phyloP scores from a whole-genome alignment of 176 grass and related monocot species.

The Musa itinerans region DNA sequence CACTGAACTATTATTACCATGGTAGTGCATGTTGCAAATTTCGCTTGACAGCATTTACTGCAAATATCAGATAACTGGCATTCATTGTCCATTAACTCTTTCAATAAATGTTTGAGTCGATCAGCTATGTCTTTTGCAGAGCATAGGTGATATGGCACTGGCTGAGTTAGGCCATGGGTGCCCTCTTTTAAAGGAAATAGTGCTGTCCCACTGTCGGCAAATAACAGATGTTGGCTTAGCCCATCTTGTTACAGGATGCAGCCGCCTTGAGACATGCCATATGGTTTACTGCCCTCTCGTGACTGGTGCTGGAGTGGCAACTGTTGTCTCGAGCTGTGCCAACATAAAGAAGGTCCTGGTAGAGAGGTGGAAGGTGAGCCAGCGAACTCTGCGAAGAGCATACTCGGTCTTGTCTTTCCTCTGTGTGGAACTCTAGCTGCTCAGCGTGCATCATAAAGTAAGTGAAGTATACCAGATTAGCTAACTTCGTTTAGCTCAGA shows the following conservation, averaged over 20 bases:
- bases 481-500: no score
- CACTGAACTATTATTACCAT: no score
- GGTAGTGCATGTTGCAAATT: background rate
- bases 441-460: background rate
- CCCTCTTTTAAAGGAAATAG: conserved; percentile 51
- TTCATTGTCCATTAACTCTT: background rate
- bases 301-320: conserved; percentile 59
- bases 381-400: conserved; percentile 60
- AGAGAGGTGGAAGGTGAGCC: conserved; percentile 72
- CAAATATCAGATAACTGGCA: background rate
- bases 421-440: conserved; percentile 37
- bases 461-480: no score
- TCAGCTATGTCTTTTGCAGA: conserved; percentile 22
- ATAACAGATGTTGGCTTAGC: conserved; percentile 62
- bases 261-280: conserved; percentile 42
- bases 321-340: conserved; percentile 51
- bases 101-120: background rate
- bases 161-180: conserved; percentile 65
- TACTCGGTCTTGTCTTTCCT: conserved; percentile 50
- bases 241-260: conserved; percentile 57
- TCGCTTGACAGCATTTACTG: background rate
- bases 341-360: conserved; percentile 71
- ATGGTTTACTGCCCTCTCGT: conserved; percentile 67
- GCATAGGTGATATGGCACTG: conserved; percentile 55
- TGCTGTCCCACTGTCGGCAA: conserved; percentile 52